Base-by-base conservation (phyloP, 2,329 filamentous ascomycete species). In the Paramyrothecium roridum region DNA sequence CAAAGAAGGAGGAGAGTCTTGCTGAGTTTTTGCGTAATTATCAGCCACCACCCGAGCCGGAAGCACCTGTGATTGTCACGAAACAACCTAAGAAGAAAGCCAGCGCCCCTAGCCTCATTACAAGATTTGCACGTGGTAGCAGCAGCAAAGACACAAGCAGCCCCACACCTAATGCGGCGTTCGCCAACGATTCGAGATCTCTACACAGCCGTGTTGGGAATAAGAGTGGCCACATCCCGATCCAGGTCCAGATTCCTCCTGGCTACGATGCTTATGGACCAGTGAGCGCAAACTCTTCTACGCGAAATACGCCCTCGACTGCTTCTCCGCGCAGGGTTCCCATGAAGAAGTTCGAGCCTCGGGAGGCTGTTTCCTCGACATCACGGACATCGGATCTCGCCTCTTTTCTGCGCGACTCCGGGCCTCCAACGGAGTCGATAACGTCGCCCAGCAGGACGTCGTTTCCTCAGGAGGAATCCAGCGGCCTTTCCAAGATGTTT, bases 11-110 rank as follows among this genome's bases (percentile, higher is more conserved):
- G 65, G 87, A 92, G 70, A 88, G 84, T 59, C 70, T 93, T 50
- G 83, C 88, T 33, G 89, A 93, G 59, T 93, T 93, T 66, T 70
- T 93, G 45, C 83, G 81, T 57, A 90, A 84, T 69, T 86, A 82
- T 56, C 81, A 87, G 43, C 89, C 89, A 7, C 87, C 88, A 1
- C 74, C 79, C 1, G 76, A 80, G 59, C 75, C 81, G 3, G 64
- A 76, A 0, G 61, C 67, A 0, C 65, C 69, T 22, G 61, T 65
- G 34, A 67, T 71, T 48, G 66, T 68, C 3, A 65, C 72, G 30
- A 70, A 68, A 55, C 61, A 69, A 6, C 76, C 83, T 8, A 86
- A 83, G 73, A 88, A 87, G 76, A 88, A 88, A 73, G 76, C 79
- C 13, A 87, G 83, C 64, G 77, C 84, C 3, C 79, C 82, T 3